Conservation (phyloP, 2,329 filamentous ascomycete genomes). For the Akanthomyces uredinophilus region DNA sequence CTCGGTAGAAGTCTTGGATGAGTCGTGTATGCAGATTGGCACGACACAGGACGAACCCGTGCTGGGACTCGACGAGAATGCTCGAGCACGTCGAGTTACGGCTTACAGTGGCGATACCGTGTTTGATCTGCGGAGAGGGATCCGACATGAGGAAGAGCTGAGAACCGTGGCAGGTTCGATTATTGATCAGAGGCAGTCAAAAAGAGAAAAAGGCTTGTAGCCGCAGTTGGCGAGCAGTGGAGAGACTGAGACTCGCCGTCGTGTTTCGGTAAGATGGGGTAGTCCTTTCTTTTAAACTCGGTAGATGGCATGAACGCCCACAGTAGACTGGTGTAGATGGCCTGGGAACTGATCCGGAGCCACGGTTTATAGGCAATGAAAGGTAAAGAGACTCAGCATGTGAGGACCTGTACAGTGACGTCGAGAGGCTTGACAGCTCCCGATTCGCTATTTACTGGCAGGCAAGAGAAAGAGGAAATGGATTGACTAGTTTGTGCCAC, state of each 20-base stretch:
- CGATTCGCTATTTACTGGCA: too few relatives aligned
- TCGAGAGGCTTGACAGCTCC: neutral
- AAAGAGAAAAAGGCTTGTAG: neutral
- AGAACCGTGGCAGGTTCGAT: neutral
- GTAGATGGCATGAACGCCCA: neutral
- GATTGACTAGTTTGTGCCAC: neutral
- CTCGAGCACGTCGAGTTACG: neutral
- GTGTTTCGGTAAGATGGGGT: too few relatives aligned
- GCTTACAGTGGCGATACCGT: neutral
- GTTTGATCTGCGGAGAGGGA: neutral
- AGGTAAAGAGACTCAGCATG: neutral
- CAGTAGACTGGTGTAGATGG: neutral
- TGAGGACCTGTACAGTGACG: neutral
- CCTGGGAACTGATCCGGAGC: too few relatives aligned
- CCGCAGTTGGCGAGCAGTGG: too few relatives aligned
- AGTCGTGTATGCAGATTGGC: too few relatives aligned
- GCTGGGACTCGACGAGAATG: neutral
- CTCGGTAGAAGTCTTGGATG: too few relatives aligned
- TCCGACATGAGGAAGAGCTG: too few relatives aligned
- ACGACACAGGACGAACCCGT: neutral
- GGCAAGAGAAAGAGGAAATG: neutral
- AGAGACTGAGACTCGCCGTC: neutral
- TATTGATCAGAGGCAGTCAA: neutral
- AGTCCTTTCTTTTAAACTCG: too few relatives aligned
- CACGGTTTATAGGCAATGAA: too few relatives aligned